Percentiles rank a stretch among this genome's conserved stretches.
phyloP scores from a whole-genome alignment of 129 eudicot species.

The Cynara cardunculus region DNA sequence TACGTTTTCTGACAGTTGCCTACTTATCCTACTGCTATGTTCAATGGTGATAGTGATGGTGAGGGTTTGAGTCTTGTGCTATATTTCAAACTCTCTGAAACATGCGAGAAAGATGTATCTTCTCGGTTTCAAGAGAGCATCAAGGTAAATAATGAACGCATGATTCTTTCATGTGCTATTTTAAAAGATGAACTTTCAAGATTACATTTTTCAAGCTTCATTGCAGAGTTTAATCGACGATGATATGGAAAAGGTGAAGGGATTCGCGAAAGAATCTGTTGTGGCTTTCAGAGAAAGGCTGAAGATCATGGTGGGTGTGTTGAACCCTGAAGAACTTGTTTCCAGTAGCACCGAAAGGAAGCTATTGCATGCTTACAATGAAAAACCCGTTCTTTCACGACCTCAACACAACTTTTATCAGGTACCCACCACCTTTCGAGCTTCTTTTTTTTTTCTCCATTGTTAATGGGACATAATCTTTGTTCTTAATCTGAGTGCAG shows the following conservation, averaged over 20 bases:
- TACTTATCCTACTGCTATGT: conserved; percentile 76
- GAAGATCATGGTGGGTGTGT: conserved; percentile 77
- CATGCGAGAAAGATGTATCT: conserved; percentile 53
- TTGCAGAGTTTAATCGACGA: conserved; percentile 61
- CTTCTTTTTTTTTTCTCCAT: neutral
- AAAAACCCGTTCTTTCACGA: conserved; percentile 86
- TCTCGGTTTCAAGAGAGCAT: conserved; percentile 62
- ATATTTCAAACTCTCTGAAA: conserved; percentile 68
- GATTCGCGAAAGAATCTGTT: conserved; percentile 55
- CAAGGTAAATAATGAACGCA: conserved; percentile 44
- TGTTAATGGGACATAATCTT: neutral
- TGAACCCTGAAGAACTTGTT: conserved; percentile 73
- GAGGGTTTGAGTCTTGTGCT: conserved; percentile 87
- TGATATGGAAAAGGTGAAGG: conserved; percentile 62
- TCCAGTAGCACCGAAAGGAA: conserved; percentile 67
- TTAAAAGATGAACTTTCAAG: neutral
- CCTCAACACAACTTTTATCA: conserved; percentile 87
- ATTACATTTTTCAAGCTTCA: neutral
- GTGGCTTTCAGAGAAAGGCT: conserved; percentile 74
- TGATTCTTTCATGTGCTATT: neutral
- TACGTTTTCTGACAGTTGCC: conserved; percentile 51
- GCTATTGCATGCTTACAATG: conserved; percentile 71
- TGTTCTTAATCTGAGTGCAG: conserved; percentile 19
- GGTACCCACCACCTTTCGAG: conserved; percentile 29
- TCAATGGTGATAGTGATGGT: conserved; percentile 66